Percentiles rank a stretch among this genome's conserved stretches.
phyloP scores from a whole-genome alignment of 257 asterid species.

The Ligustrum vulgare region DNA sequence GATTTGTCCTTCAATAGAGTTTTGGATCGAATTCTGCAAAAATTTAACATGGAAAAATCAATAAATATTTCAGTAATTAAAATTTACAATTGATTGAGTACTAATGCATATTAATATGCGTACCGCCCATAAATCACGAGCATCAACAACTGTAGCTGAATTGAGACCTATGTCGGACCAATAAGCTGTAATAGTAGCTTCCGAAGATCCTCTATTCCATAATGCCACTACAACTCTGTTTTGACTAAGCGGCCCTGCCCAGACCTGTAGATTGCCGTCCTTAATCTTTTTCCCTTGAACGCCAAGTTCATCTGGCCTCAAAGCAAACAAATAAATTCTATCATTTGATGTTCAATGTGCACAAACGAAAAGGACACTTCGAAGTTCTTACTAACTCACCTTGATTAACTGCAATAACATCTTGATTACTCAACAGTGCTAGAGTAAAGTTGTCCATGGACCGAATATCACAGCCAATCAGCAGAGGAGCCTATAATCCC shows the following conservation, averaged over 20 bases:
- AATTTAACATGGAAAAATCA: neutral
- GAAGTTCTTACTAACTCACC: constrained; percentile 39
- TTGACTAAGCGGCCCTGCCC: constrained; percentile 79
- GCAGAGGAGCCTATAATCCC: constrained; percentile 72
- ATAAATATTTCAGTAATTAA: no score
- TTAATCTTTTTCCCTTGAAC: constrained; percentile 70
- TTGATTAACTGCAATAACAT: constrained; percentile 88
- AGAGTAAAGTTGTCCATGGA: constrained; percentile 49
- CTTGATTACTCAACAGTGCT: constrained; percentile 57
- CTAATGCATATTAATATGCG: neutral
- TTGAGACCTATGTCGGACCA: constrained; percentile 70
- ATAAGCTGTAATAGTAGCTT: constrained; percentile 66
- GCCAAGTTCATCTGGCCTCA: constrained; percentile 61
- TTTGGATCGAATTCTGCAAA: constrained; percentile 59
- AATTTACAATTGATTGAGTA: no score
- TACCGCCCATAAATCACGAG: constrained; percentile 87
- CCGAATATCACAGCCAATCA: constrained; percentile 87
- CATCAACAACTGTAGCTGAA: constrained; percentile 43
- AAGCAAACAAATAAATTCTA: neutral
- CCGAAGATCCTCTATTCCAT: constrained; percentile 80
- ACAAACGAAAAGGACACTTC: neutral
- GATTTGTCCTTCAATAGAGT: constrained; percentile 45
- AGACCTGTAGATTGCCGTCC: constrained; percentile 77
- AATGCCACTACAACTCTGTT: constrained; percentile 61
- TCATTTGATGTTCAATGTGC: neutral